phyloP scores from a whole-genome alignment of 2,329 filamentous ascomycete species.

The Aspergillus niger region DNA sequence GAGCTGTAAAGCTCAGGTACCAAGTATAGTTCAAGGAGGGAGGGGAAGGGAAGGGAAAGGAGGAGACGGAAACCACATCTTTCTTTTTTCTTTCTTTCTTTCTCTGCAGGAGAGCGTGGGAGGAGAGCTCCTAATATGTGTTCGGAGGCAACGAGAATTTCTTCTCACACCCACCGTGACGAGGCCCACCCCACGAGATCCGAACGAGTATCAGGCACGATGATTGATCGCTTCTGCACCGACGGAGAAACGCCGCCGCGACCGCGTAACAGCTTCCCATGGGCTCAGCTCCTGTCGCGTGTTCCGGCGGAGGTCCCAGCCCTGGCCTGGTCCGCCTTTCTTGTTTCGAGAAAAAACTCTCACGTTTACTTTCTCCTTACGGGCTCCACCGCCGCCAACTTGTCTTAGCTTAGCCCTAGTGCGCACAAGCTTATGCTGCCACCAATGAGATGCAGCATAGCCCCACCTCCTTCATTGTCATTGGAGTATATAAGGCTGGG shows the following conservation, averaged over 20 bases:
- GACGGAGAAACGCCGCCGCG: slow-evolving; percentile 8
- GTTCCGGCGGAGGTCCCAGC: slow-evolving; percentile 8
- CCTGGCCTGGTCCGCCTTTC: slow-evolving; percentile 2
- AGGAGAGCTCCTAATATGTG: slow-evolving; percentile 12
- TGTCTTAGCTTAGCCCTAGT: slow-evolving; percentile 9
- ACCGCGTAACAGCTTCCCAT: slow-evolving; percentile 10
- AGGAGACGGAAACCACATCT: slow-evolving; percentile 23
- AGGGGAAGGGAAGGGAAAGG: slow-evolving; percentile 10
- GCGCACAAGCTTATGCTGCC: slow-evolving; percentile 2
- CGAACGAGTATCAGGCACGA: slow-evolving; percentile 9
- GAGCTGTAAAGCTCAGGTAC: slow-evolving; percentile 26
- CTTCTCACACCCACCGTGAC: slow-evolving; percentile 11
- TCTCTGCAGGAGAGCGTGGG: slow-evolving; percentile 11
- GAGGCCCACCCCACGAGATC: slow-evolving; percentile 17
- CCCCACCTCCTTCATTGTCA: neutral
- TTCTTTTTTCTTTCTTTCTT: slow-evolving; percentile 24
- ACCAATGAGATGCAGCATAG: slow-evolving; percentile 3
- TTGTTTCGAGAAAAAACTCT: slow-evolving; percentile 14
- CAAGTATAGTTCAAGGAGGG: slow-evolving; percentile 16
- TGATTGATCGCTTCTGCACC: slow-evolving; percentile 13
- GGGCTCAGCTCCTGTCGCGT: slow-evolving; percentile 10
- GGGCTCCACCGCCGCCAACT: neutral
- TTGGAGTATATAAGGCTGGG: neutral
- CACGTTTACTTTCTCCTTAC: too few species aligned
- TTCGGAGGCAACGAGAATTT: slow-evolving; percentile 12